Base-by-base conservation (phyloP, 345 rosid genomes). In the Eucalyptus marginata region DNA sequence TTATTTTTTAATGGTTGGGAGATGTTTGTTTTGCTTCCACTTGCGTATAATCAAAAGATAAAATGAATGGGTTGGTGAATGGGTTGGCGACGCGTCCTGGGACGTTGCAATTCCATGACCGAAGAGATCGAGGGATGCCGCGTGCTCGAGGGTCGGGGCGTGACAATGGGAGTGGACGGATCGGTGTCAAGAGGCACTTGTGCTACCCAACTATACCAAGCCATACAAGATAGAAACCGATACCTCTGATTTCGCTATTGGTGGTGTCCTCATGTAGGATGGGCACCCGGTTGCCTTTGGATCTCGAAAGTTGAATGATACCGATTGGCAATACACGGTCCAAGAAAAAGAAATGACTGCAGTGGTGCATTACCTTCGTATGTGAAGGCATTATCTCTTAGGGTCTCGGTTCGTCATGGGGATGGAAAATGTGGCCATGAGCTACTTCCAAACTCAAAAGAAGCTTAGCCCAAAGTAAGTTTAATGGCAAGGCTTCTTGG, bases 251-350 rank as follows among this genome's bases (percentile, higher is more conserved):
- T 56, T 56, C 6, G 0, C 62, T 22, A 56, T 56, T 22, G 62
- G 62, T 10, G 62, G 62, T 22, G 62, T 22, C 6, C 62, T 56
- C 29, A 56, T 56, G 62, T 0, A 24, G 6, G 6, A 56, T 22
- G 13, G 62, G 6, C 29, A 56, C 62, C 0, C 0, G 0, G 13
- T 24, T 24, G 62, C 29, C 29, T 56, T 22, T 56, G 13, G 1
- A 22, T 56, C 62, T 22, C 0, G 13, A 22, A 56, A 56, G 29
- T 25, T 56, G 13, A 56, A 56, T 2, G 29, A 56, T 25, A 56
- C 0, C 0, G 29, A 56, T 13, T 0, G 20, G 6, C 13, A 0
- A 56, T 56, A 24, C 29, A 56, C 0, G 1, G 3, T 56, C 13
- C 1, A 10, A 56, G 62, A 56, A 22, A 56, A 56, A 9, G 29